Conservation (phyloP, 305 asterid genomes). For the Fraxinus ornus region DNA sequence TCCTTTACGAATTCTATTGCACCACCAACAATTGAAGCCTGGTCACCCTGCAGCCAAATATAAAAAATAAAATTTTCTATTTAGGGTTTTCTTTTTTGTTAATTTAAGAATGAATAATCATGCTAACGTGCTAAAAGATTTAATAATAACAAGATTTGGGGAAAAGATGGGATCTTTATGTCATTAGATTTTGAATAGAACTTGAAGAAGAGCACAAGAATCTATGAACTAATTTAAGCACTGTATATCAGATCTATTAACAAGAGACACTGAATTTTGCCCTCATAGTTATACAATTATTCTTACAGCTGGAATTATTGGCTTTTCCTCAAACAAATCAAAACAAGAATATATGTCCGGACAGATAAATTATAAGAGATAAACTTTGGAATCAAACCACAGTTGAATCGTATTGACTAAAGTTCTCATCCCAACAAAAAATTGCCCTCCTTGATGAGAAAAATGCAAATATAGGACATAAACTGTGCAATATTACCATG, state of each 20-base stretch:
- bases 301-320: conserved; percentile 27
- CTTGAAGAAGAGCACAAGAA: conserved; percentile 25
- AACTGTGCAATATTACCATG: not conserved
- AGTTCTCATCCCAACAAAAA: not conserved
- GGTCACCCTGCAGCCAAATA: conserved; percentile 62
- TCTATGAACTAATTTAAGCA: conserved; percentile 7
- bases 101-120: conserved; percentile 23
- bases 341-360: conserved; percentile 44
- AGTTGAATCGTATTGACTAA: not conserved
- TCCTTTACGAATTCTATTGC: conserved; percentile 90
- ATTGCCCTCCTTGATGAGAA: not conserved
- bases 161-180: conserved; percentile 24
- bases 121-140: conserved; percentile 9
- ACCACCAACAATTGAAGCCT: conserved; percentile 90
- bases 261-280: conserved; percentile 1
- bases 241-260: not conserved
- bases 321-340: conserved; percentile 38
- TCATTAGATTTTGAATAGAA: conserved; percentile 33
- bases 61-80: not conserved
- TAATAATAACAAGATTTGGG: conserved; percentile 34
- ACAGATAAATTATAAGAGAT: conserved; percentile 26
- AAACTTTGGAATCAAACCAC: conserved; percentile 29
- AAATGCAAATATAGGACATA: not conserved
- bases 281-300: not conserved
- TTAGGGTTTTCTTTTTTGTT: not conserved